Base-by-base conservation (phyloP, 1,284 basidiomycete genomes). In the Puccinia novopanici region DNA sequence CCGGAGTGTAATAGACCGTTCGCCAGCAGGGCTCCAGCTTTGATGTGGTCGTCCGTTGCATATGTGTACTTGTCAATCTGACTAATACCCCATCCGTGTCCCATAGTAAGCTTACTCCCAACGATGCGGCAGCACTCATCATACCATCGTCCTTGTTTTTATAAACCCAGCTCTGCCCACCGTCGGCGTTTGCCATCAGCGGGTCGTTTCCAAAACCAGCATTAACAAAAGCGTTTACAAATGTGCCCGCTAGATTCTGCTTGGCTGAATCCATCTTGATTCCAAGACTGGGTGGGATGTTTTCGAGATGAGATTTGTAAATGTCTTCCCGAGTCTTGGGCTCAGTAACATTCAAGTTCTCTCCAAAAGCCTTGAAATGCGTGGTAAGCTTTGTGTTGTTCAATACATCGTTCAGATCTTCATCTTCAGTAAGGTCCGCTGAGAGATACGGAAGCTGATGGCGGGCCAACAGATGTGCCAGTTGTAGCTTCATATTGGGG, bases 161-260 rank as follows among this genome's bases (percentile, higher is more conserved):
- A 89, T 99, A 99, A 83, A 99, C 95, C 93, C 95, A 99, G 84
- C 93, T 95, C 86, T 91, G 93, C 30, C 96, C 96, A 85, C 98
- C 95, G 81, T 94, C 92, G 0, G 95, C 95, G 84, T 92, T 92
- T 5, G 96, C 95, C 92, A 99, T 95, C 80, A 99, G 90, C 86
- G 97, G 98, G 86, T 99, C 97, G 86, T 99, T 99, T 24, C 95
- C 95, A 85, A 97, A 99, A 0, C 97, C 97, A 55, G 95, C 96
- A 84, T 99, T 99, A 81, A 98, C 97, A 83, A 99, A 99, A 0
- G 95, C 97, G 85, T 99, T 99, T 82, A 99, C 97, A 84, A 99
- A 99, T 0, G 95, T 97, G 10, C 94, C 93, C 0, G 97, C 96
- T 77, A 99, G 87, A 86, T 99, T 99, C 78, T 92, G 95, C 82